phyloP scores from a whole-genome alignment of 2,329 filamentous ascomycete genomes.

The Xylogone sp. region DNA sequence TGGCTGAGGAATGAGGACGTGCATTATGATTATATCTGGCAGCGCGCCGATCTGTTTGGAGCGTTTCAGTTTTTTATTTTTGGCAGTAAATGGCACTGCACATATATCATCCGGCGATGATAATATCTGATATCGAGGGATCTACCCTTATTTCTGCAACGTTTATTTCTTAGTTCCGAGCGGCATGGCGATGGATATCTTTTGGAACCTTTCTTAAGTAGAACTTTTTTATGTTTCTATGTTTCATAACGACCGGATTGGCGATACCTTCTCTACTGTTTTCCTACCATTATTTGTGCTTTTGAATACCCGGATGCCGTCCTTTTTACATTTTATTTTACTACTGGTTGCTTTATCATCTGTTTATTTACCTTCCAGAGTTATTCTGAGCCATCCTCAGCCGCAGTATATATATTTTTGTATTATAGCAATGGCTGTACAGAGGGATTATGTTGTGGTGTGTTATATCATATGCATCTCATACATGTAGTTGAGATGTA shows the following conservation, averaged over 20 bases:
- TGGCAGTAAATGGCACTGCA: too few relatives aligned
- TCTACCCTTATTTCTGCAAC: not conserved
- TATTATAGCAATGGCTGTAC: not conserved
- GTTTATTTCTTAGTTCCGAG: not conserved
- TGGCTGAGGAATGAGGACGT: slow-evolving; percentile 18
- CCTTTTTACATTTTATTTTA: not conserved
- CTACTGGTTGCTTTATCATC: not conserved
- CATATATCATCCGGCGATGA: too few relatives aligned
- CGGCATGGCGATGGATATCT: not conserved
- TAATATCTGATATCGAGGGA: not conserved
- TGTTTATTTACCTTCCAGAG: not conserved
- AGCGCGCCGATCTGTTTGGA: too few relatives aligned
- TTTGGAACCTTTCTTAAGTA: not conserved
- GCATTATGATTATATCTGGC: not conserved
- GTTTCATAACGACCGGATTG: not conserved
- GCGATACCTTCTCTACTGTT: not conserved
- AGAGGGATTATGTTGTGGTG: too few relatives aligned
- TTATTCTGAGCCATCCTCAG: not conserved
- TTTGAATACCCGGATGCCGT: not conserved
- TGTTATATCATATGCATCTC: too few relatives aligned
- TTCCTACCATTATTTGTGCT: not conserved
- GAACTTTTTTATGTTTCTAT: too few relatives aligned
- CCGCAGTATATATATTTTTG: not conserved
- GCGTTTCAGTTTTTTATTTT: too few relatives aligned
- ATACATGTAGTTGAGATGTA: too few relatives aligned